These are phyloP conservation scores for Daldinia sp. DNA, from an alignment of 2,329 filamentous ascomycete species.

Conservation along the genomic window DNA sequence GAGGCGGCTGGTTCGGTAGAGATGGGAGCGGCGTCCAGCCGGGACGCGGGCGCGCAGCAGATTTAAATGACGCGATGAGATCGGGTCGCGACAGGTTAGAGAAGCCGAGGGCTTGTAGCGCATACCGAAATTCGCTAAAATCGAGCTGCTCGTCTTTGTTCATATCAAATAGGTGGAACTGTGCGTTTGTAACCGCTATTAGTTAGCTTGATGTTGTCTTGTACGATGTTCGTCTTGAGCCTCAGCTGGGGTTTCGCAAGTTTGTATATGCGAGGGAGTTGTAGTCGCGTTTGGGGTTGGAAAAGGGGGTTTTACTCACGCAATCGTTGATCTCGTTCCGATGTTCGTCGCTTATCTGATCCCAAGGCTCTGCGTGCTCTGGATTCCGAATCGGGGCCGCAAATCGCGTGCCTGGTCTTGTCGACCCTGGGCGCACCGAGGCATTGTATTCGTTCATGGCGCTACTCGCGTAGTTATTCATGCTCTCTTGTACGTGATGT, in stretches of 20 bases:
- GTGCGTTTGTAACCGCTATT: constrained; percentile 1
- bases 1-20: constrained; percentile 54
- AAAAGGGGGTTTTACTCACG: constrained; percentile 61
- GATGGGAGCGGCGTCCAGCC: constrained; percentile 58
- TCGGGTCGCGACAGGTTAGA: constrained; percentile 82
- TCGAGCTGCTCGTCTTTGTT: constrained; percentile 94
- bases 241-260: neutral
- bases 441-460: constrained; percentile 47
- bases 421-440: constrained; percentile 42
- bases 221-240: neutral
- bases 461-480: constrained; percentile 46
- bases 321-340: constrained; percentile 93
- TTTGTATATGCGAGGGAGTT: neutral
- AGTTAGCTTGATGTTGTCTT: constrained; percentile 18
- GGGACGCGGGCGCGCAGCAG: constrained; percentile 77
- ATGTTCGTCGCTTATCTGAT: constrained; percentile 82
- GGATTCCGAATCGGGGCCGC: constrained; percentile 44
- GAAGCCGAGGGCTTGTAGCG: constrained; percentile 94
- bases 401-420: constrained; percentile 44
- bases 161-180: constrained; percentile 96
- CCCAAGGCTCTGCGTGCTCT: constrained; percentile 46
- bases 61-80: constrained; percentile 80
- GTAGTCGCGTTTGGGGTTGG: neutral
- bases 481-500: constrained; percentile 35
- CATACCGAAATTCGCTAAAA: constrained; percentile 98